Percentiles rank a stretch among this genome's conserved stretches.
Conservation (phyloP, 768 basidiomycete genomes). For the Tephrocybe rancida region DNA sequence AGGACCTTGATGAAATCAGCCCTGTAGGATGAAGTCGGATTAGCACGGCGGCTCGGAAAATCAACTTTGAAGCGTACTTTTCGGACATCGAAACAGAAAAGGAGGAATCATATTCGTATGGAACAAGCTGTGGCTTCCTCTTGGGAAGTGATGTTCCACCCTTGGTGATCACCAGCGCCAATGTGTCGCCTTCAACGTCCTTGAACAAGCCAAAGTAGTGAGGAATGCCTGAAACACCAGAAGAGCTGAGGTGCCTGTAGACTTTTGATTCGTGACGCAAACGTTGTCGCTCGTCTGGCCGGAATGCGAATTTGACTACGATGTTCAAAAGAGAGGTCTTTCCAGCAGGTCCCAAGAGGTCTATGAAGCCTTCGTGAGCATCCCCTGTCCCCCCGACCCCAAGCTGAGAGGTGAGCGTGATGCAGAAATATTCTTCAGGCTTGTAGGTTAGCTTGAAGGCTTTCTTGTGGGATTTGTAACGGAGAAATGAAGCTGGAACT, state of each 20-base stretch:
- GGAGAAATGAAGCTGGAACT: too few relatives aligned
- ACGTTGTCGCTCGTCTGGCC: slow-evolving; percentile 4
- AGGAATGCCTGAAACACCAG: slow-evolving; percentile 9
- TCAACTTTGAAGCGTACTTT: background rate
- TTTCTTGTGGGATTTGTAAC: too few relatives aligned
- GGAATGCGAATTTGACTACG: slow-evolving; percentile 17
- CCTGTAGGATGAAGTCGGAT: background rate
- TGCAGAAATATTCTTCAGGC: too few relatives aligned
- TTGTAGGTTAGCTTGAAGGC: too few relatives aligned
- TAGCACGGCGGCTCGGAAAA: background rate
- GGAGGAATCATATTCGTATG: background rate
- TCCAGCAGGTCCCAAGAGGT: background rate
- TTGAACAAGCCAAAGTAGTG: slow-evolving; percentile 15
- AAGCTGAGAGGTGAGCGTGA: too few relatives aligned
- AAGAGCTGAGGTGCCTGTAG: slow-evolving; percentile 8
- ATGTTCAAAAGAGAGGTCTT: background rate
- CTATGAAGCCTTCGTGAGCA: slow-evolving; percentile 2
- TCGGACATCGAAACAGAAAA: slow-evolving; percentile 1
- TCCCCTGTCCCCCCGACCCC: slow-evolving; percentile 8
- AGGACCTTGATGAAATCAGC: slow-evolving; percentile 11
- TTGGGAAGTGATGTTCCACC: background rate
- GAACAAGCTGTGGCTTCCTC: background rate
- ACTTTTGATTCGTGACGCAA: slow-evolving; percentile 17
- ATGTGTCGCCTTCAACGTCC: slow-evolving; percentile 10
- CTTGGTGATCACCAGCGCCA: slow-evolving; percentile 18